phyloP scores from a whole-genome alignment of 345 rosid genomes.

The Lepidium sativum region DNA sequence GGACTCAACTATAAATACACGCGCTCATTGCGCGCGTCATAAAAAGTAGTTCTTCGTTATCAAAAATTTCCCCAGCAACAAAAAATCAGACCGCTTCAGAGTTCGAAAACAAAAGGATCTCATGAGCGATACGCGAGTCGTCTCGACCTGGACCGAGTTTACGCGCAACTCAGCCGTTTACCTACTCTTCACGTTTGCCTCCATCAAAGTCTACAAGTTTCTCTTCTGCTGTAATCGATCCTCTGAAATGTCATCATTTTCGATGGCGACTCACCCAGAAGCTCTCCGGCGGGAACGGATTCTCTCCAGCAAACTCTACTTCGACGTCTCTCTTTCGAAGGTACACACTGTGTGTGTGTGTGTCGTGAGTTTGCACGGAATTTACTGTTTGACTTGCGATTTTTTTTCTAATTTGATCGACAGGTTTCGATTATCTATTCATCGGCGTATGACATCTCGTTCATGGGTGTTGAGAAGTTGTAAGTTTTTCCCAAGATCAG shows the following conservation, averaged over 20 bases:
- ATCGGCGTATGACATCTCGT: conserved; percentile 55
- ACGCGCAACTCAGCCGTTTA: conserved; percentile 31
- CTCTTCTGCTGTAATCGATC: conserved; percentile 14
- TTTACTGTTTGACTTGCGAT: not conserved
- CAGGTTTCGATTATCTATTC: conserved; percentile 85
- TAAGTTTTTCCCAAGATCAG: conserved; percentile 23
- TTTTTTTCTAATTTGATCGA: not conserved
- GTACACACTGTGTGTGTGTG: conserved; percentile 5
- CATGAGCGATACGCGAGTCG: conserved; percentile 2
- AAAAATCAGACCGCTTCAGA: conserved; percentile 2
- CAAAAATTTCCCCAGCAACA: not conserved
- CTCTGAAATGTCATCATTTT: conserved; percentile 28
- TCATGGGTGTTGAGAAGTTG: conserved; percentile 89
- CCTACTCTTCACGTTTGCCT: conserved; percentile 21
- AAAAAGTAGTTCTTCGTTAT: not conserved
- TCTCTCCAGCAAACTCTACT: conserved; percentile 70
- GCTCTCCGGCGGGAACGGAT: conserved; percentile 53
- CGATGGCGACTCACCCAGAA: conserved; percentile 28
- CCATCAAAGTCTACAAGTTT: conserved; percentile 24
- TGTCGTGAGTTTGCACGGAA: not conserved
- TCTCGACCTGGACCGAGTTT: conserved; percentile 27
- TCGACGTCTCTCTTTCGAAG: conserved; percentile 48
- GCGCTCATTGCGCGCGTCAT: conserved; percentile 9
- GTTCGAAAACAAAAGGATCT: not conserved
- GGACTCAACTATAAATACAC: not conserved